Base-by-base conservation (phyloP, 1,139 yeast species). In the Geotrichum australiense region DNA sequence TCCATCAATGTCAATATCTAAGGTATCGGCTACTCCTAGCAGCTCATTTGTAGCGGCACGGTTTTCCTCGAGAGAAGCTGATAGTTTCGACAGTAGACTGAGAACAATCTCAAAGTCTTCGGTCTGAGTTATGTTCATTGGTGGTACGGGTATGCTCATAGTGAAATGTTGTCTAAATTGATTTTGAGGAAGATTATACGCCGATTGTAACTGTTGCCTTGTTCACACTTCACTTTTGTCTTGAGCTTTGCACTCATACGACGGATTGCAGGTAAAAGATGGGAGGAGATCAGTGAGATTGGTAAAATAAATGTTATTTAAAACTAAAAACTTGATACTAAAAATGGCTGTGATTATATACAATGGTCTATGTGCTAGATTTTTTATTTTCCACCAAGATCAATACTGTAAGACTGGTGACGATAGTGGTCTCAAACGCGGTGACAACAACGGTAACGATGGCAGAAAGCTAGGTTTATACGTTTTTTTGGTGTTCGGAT, bases 41-140 rank as follows among this genome's bases (percentile, higher is more conserved):
- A 59, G 47, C 28, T 49, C 49, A 39, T 59, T 58, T 2, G 60
- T 50, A 1, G 54, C 61, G 4, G 34, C 42, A 2, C 62, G 50
- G 35, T 56, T 59, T 5, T 45, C 37, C 4, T 47, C 52, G 30
- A 61, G 46, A 16, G 55, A 51, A 1, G 30, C 32, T 3, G 54
- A 29, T 18, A 61, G 52, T 34, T 56, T 54, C 32, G 52, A 51
- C 4, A 61, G 49, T 22, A 61, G 51, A 2, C 47, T 34, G 12
- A 50, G 42, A 32, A 61, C 52, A 12, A 56, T 54, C 22, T 50
- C 48, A 19, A 61, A 41, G 37, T 61, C 65, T 24, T 59, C 62
- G 5, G 48, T 38, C 41, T 53, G 55, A 2, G 55, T 44, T 23
- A 41, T 35, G 32, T 41, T 41, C 21, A 41, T 35, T 2, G 44